Conservation (phyloP, 192 early-diverging fungal species). For the Rhizophlyctis rosea region DNA sequence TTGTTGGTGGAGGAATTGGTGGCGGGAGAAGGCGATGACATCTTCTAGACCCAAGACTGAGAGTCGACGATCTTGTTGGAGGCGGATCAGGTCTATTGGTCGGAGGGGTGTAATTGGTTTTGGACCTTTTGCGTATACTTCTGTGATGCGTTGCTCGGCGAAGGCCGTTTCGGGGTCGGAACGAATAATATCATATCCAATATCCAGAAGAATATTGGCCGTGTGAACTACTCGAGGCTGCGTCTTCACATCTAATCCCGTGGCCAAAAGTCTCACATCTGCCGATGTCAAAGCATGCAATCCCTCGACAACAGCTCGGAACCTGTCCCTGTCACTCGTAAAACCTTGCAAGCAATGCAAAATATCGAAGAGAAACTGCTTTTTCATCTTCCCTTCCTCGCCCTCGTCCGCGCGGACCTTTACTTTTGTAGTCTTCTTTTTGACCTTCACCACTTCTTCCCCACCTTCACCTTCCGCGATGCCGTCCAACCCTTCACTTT, state of each 20-base stretch:
- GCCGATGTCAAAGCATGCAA: conserved; percentile 11
- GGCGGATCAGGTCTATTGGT: conserved; percentile 1
- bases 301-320: conserved; percentile 21
- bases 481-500: background rate
- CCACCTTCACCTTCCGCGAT: background rate
- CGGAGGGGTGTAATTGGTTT: too few relatives aligned
- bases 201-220: conserved; percentile 30
- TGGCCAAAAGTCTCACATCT: conserved; percentile 6
- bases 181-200: conserved; percentile 33
- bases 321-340: conserved; percentile 16
- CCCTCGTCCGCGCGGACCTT: conserved; percentile 7
- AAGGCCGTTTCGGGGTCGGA: conserved; percentile 22
- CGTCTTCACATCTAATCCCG: conserved; percentile 13
- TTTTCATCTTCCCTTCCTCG: conserved; percentile 14
- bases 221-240: conserved; percentile 8
- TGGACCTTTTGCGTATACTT: conserved; percentile 7
- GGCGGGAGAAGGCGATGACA: conserved; percentile 24
- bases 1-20: conserved; percentile 27
- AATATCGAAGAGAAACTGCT: conserved; percentile 24
- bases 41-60: conserved; percentile 27
- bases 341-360: conserved; percentile 18
- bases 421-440: background rate
- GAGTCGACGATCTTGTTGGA: conserved; percentile 3
- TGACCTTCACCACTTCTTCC: background rate
- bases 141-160: conserved; percentile 7